Base-by-base conservation (phyloP, 345 rosid species). In the Brassica incana region DNA sequence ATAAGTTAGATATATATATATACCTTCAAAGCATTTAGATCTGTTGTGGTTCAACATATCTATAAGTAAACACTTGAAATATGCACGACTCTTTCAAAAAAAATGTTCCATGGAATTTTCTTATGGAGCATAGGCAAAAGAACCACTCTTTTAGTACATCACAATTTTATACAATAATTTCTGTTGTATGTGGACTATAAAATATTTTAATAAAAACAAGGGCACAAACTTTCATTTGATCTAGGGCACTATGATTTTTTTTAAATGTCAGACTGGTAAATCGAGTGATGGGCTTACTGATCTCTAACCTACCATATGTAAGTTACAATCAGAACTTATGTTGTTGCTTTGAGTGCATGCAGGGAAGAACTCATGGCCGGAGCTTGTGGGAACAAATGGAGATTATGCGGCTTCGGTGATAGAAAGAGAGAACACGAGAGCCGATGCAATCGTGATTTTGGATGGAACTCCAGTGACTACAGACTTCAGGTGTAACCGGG, bases 351-450 rank as follows among this genome's bases (percentile, higher is more conserved):
- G 72, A 66, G 56, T 23, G 11, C 4, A 2, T 35, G 23, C 75
- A 84, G 84, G 74, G 10, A 81, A 84, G 79, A 32, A 2, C 32
- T 29, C 81, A 48, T 84, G 87, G 87, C 87, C 87, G 2, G 85
- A 84, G 73, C 83, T 81, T 27, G 15, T 76, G 12, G 85, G 83
- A 48, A 60, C 67, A 36, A 69, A 65, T 27, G 83, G 85, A 23
- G 75, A 79, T 11, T 69, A 11, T 30, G 87, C 87, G 3, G 78
- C 72, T 16, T n/a, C 75, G 9, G 70, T 69, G 30, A 77, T 80
- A 8, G 62, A 75, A 63, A 65, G 59, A n/a, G 84, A 85, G 76
- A 85, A 82, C 33, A 8, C 40, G 15, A 29, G 5, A 4, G 52
- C 78, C 1, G 6, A 69, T 10, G 83, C 77, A 3, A 16, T 43